Conservation (phyloP, 2,329 filamentous ascomycete genomes). For the Sporothrix humicola region DNA sequence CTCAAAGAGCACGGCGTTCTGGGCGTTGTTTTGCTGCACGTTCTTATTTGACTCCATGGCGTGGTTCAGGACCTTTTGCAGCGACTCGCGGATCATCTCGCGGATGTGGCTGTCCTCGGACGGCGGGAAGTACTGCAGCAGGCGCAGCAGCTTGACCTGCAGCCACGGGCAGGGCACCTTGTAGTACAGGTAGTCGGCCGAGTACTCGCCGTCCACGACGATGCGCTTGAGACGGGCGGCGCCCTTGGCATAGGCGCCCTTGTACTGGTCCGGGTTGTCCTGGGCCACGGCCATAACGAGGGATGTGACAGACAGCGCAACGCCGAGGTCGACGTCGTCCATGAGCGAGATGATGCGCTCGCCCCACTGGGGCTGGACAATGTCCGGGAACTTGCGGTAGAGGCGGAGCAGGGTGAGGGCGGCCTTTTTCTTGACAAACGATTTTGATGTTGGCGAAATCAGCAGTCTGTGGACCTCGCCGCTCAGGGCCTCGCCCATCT, state of each 20-base stretch:
- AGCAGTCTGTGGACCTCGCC: constrained; percentile 89
- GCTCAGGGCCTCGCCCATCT: constrained; percentile 95
- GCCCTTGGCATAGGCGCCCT: constrained; percentile 91
- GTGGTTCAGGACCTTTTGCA: constrained; percentile 88
- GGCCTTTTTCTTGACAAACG: constrained; percentile 99
- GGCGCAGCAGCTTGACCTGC: constrained; percentile 87
- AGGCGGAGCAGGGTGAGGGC: constrained; percentile 89
- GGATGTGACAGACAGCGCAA: constrained; percentile 93
- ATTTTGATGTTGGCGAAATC: constrained; percentile 90
- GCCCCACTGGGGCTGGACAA: constrained; percentile 95
- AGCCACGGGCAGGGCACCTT: constrained; percentile 99
- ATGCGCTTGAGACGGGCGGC: constrained; percentile 88
- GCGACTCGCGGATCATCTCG: constrained; percentile 86
- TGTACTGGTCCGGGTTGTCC: constrained; percentile 93
- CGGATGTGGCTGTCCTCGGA: constrained; percentile 94
- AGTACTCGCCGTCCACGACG: constrained; percentile 86
- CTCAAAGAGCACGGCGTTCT: constrained; percentile 97
- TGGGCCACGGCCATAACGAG: constrained; percentile 93
- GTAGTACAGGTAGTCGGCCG: constrained; percentile 95
- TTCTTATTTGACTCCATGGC: constrained; percentile 96
- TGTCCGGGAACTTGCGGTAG: constrained; percentile 91
- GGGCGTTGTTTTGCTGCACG: constrained; percentile 98
- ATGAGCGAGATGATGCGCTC: constrained; percentile 98
- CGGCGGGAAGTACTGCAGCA: constrained; percentile 95
- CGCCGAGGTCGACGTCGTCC: constrained; percentile 94